A percentile compares a stretch with the other conserved stretches of the same genome.
Evolutionary conservation across 768 basidiomycete species (phyloP).

Genomic region (Rhizopogon vulgaris): DNA sequence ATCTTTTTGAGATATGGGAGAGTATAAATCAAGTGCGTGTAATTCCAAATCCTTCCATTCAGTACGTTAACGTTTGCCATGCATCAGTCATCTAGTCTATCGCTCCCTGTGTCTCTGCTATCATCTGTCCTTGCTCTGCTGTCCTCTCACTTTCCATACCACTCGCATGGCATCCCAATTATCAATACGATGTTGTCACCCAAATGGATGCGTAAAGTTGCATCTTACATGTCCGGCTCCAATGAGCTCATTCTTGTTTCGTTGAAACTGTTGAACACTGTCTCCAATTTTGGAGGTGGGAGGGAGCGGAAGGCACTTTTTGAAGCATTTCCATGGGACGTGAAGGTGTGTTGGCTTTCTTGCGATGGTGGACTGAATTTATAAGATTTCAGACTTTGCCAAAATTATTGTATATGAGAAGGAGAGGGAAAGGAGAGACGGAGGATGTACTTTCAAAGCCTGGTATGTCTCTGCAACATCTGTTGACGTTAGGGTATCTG

Average conservation of each 20-base stretch:
- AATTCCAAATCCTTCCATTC: not conserved
- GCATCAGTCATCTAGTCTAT: constrained; percentile 35
- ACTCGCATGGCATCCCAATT: constrained; percentile 55
- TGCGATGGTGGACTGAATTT: not conserved
- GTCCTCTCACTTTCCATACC: constrained; percentile 64
- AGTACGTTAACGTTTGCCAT: not conserved
- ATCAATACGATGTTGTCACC: constrained; percentile 54
- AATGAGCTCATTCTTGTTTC: constrained; percentile 63
- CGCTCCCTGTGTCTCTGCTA: constrained; percentile 45
- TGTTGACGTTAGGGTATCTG: not conserved
- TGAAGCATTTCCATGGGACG: constrained; percentile 75
- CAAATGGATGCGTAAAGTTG: constrained; percentile 49
- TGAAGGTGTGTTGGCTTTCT: constrained; percentile 43
- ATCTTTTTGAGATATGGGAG: constrained; percentile 64
- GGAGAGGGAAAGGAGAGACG: constrained; percentile 44
- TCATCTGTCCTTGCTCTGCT: constrained; percentile 57
- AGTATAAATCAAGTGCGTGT: constrained; percentile 40
- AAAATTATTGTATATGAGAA: constrained; percentile 65
- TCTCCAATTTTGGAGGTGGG: constrained; percentile 63
- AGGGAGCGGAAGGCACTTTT: constrained; percentile 54
- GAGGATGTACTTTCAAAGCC: constrained; percentile 41
- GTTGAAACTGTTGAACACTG: constrained; percentile 54
- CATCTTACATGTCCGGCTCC: constrained; percentile 53
- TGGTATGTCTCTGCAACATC: constrained; percentile 32
- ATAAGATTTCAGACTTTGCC: constrained; percentile 44